Evolutionary conservation across 129 eudicot genomes (phyloP).

Genomic region (Oenanthe sinensis): DNA sequence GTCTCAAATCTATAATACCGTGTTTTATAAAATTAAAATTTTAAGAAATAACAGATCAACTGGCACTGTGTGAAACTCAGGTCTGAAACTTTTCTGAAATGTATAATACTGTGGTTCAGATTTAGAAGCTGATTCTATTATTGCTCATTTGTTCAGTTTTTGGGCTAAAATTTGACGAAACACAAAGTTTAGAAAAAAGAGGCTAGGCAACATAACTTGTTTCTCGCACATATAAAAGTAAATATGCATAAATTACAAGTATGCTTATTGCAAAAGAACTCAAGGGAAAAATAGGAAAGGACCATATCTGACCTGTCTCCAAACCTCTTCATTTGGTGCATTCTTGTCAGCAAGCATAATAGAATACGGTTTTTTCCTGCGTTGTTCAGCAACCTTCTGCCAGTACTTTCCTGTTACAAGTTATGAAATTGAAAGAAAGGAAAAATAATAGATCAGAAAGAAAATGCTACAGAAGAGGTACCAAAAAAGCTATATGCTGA

Average conservation of each 20-base stretch:
- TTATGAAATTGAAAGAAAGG: neutral
- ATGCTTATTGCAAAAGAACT: neutral
- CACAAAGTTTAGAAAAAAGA: neutral
- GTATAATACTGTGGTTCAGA: neutral
- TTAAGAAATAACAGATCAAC: neutral
- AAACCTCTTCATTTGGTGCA: conserved; percentile 98
- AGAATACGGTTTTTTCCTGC: conserved; percentile 63
- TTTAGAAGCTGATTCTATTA: neutral
- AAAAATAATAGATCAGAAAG: neutral
- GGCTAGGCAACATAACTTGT: neutral
- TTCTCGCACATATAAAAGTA: neutral
- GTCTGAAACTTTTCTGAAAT: neutral
- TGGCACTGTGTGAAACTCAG: neutral
- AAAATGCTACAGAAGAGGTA: neutral
- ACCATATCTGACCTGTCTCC: conserved; percentile 62
- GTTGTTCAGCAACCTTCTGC: conserved; percentile 68
- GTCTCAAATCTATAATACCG: neutral
- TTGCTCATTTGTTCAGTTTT: neutral
- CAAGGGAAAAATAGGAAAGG: conserved; percentile 1
- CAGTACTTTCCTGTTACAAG: conserved; percentile 61
- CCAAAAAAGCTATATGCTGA: neutral
- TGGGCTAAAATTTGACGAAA: neutral
- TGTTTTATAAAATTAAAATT: too few species aligned
- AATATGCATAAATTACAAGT: neutral
- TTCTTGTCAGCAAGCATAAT: conserved; percentile 96